Conservation (phyloP, 371 early-diverging fungal genomes). For the Massospora cicadina region DNA sequence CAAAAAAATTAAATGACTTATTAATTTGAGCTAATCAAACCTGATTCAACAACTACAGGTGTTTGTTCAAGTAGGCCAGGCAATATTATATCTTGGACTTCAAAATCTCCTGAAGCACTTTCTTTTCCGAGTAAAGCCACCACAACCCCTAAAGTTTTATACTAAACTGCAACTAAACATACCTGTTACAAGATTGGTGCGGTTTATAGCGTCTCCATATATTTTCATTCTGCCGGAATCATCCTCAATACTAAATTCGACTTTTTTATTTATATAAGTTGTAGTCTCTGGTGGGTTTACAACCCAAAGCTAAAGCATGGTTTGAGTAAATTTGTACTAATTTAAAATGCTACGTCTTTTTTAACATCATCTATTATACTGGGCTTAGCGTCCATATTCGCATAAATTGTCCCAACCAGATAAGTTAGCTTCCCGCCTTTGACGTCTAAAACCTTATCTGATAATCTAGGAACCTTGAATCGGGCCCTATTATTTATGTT, state of each 20-base stretch:
- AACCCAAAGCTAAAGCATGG: constrained; percentile 34
- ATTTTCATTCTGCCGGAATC: constrained; percentile 70
- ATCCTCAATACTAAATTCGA: constrained; percentile 67
- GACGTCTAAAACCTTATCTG: constrained; percentile 47
- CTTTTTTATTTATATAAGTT: constrained; percentile 42
- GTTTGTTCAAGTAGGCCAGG: constrained; percentile 42
- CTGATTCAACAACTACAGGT: constrained; percentile 13
- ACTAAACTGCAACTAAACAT: constrained; percentile 4
- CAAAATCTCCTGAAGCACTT: constrained; percentile 48
- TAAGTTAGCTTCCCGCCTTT: constrained; percentile 24
- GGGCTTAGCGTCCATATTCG: constrained; percentile 66
- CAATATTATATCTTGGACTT: constrained; percentile 63
- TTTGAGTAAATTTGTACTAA: neutral
- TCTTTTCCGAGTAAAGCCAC: constrained; percentile 61
- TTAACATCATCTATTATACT: constrained; percentile 66
- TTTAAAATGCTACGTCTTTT: constrained; percentile 32
- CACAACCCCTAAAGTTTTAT: constrained; percentile 34
- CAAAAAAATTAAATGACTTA: no score
- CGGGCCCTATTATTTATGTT: neutral
- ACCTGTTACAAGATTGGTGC: neutral
- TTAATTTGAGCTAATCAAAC: no score
- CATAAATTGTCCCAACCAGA: constrained; percentile 66
- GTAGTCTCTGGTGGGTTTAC: constrained; percentile 33
- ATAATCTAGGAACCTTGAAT: neutral
- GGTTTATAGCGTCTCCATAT: constrained; percentile 22